phyloP scores from a whole-genome alignment of 1,284 basidiomycete species.

The Coniophora puteana region DNA sequence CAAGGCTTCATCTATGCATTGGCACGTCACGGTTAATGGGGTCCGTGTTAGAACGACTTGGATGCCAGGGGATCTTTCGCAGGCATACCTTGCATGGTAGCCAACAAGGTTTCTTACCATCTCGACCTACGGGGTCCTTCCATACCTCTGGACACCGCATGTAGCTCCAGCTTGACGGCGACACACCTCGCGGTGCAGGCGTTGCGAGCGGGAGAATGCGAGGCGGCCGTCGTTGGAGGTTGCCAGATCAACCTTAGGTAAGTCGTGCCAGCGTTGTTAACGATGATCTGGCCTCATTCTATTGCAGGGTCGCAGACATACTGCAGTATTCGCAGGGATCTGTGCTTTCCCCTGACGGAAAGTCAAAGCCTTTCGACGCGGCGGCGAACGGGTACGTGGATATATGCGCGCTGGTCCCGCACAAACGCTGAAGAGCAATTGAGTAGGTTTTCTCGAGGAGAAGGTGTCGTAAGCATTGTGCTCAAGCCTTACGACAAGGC shows the following conservation, averaged over 20 bases:
- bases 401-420: neutral
- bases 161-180: constrained; percentile 42
- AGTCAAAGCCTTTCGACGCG: constrained; percentile 47
- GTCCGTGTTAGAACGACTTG: constrained; percentile 27
- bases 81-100: constrained; percentile 33
- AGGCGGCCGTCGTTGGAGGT: constrained; percentile 45
- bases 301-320: constrained; percentile 27
- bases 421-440: neutral
- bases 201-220: constrained; percentile 40
- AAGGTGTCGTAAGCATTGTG: constrained; percentile 15
- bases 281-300: neutral
- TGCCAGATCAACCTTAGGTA: constrained; percentile 39
- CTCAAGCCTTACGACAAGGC: constrained; percentile 17
- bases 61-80: constrained; percentile 36
- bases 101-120: constrained; percentile 46
- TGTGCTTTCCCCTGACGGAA: constrained; percentile 40
- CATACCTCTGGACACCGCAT: constrained; percentile 46
- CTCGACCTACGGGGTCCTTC: constrained; percentile 46
- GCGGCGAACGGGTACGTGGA: constrained; percentile 39
- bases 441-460: constrained; percentile 14
- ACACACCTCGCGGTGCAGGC: constrained; percentile 46
- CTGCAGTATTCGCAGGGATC: constrained; percentile 31
- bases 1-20: constrained; percentile 6
- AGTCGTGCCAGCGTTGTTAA: constrained; percentile 3
- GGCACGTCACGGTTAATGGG: constrained; percentile 7